A percentile compares a stretch with the other conserved stretches of the same genome.
Conservation (phyloP, 2,329 filamentous ascomycete species). For the Teratosphaeria viscida region DNA sequence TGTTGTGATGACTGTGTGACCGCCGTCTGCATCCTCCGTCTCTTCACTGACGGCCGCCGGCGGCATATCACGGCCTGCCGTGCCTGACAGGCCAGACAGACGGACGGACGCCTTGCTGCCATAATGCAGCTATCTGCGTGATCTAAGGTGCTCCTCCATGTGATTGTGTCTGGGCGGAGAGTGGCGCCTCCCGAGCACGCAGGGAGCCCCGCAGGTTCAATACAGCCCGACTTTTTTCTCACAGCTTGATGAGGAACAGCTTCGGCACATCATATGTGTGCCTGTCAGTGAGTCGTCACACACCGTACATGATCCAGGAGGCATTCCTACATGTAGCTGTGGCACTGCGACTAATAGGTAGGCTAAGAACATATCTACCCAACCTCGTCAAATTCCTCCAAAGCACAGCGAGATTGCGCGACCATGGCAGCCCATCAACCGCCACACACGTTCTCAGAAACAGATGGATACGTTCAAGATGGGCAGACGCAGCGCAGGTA, state of each 20-base stretch:
- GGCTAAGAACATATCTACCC: not conserved
- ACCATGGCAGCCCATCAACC: conserved; percentile 14
- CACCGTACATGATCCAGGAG: not conserved
- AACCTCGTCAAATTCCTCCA: not conserved
- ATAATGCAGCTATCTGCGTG: conserved; percentile 3
- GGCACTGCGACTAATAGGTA: not conserved
- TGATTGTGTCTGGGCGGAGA: not conserved
- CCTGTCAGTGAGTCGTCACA: not conserved
- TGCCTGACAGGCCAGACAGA: conserved; percentile 15
- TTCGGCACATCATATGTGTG: not conserved
- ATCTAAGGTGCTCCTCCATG: too few relatives aligned
- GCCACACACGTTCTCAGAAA: conserved; percentile 21
- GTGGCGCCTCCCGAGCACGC: not conserved
- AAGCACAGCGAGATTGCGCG: not conserved
- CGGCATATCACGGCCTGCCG: conserved; percentile 8
- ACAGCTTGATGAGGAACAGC: not conserved
- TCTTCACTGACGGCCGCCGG: conserved; percentile 8
- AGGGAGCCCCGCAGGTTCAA: not conserved
- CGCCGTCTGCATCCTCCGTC: conserved; percentile 7
- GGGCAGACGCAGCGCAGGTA: conserved; percentile 6
- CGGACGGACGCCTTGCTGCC: conserved; percentile 11
- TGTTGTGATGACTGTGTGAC: not conserved
- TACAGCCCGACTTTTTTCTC: not conserved
- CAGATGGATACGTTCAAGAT: conserved; percentile 22
- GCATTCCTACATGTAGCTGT: not conserved